These are phyloP conservation scores for Phycomyces blakesleeanus DNA, from an alignment of 192 early-diverging fungal species.

Conservation along the genomic window DNA sequence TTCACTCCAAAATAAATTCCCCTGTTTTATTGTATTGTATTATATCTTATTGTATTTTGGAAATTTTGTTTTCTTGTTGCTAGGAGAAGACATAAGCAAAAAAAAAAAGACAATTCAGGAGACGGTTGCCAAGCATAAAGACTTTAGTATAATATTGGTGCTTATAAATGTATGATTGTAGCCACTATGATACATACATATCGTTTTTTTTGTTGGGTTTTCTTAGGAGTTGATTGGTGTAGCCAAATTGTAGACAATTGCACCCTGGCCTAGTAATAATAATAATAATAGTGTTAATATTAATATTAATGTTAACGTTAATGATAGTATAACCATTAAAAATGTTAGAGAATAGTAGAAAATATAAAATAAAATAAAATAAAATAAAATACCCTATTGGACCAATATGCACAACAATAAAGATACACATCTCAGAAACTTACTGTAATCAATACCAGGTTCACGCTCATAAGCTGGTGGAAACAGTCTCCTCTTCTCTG, in stretches of 20 bases:
- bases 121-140: neutral
- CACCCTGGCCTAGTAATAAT: conserved; percentile 31
- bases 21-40: neutral
- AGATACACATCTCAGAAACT: neutral
- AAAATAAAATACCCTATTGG: neutral
- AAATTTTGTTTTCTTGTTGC: neutral
- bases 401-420: neutral
- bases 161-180: no score
- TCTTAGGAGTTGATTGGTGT: conserved; percentile 44
- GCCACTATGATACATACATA: neutral
- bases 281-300: no score
- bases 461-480: conserved; percentile 54
- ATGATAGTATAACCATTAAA: no score
- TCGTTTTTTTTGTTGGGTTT: neutral
- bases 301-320: no score
- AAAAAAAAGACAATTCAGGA: neutral
- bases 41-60: no score
- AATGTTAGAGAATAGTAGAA: no score
- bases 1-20: no score
- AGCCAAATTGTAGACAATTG: conserved; percentile 55
- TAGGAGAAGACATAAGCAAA: no score
- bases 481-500: conserved; percentile 53
- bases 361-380: no score
- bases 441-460: conserved; percentile 48
- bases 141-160: no score